Base-by-base conservation (phyloP, 2,329 filamentous ascomycete species). In the Neonectria punicea region DNA sequence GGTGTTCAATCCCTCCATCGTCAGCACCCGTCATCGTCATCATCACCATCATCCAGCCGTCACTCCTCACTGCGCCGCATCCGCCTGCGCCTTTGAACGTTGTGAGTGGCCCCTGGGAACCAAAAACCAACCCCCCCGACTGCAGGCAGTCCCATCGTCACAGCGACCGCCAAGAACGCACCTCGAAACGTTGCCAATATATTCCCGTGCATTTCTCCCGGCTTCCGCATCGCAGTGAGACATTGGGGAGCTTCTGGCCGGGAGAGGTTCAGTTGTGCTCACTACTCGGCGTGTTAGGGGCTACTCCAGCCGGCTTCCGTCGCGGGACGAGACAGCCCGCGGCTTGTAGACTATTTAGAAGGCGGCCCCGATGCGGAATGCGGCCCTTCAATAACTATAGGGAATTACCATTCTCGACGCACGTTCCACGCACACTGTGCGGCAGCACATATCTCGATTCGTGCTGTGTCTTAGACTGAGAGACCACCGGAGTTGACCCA, bases 401-500 rank as follows among this genome's bases (percentile, higher is more conserved):
- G 18, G 13, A 20, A 46, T 14, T 46, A 3, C 28, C 58, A 60
- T 47, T 60, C 58, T 60, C 50, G 41, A 60, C 44, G 36, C 30
- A 9, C 9, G n/a, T 30, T 32, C 22, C 14, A 20, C 25, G n/a
- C 41, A 30, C 58, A 61, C 58, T 54, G 58, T 61, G 51, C 51
- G 50, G 22, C 32, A 53, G 10, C 44, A 16, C 58, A 49, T 49
- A 61, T 49, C 20, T 49, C 50, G 22, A 54, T 53, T 41, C 20
- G 34, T 47, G 30, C 49, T 51, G 18, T 54, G 58, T 54, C 58
- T 49, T 60, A 50, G 36, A 13, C 14, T 10, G 20, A 41, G 43
- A 25, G 46, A 41, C 58, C 51, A 9, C n/a, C 39, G 16, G 58
- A 51, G 13, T 58, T 58, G 58, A 54, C 49, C 58, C 43, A 61